Evolutionary conservation across 805 yeast species (phyloP).

Genomic region (Lachancea fermentati): DNA sequence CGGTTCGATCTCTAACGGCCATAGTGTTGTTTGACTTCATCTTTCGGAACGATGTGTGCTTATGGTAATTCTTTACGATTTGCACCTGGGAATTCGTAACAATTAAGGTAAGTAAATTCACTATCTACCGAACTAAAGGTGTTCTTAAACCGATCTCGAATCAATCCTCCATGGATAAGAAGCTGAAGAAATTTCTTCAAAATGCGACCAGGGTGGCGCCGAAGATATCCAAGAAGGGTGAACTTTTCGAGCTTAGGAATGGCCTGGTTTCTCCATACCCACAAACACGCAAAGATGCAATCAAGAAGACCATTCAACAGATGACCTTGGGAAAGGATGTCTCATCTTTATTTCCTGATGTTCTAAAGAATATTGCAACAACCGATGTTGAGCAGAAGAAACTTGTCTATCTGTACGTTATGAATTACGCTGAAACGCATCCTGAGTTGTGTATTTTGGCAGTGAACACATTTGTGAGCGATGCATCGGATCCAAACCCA

Average conservation of each 20-base stretch:
- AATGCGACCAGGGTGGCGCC: conserved; percentile 34
- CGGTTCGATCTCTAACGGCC: too few species aligned
- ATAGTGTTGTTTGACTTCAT: not conserved
- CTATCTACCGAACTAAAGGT: too few species aligned
- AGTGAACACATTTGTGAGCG: conserved; percentile 92
- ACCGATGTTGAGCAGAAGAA: conserved; percentile 95
- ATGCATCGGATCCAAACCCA: conserved; percentile 95
- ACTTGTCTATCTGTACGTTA: conserved; percentile 85
- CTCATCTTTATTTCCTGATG: conserved; percentile 90
- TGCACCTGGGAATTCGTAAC: not conserved
- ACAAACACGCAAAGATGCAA: conserved; percentile 91
- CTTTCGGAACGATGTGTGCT: not conserved
- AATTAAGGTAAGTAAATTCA: not conserved
- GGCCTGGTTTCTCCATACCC: conserved; percentile 95
- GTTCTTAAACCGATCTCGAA: too few species aligned
- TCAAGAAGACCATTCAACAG: conserved; percentile 93
- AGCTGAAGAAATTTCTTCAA: conserved; percentile 32
- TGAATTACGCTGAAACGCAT: conserved; percentile 95
- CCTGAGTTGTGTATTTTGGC: conserved; percentile 95
- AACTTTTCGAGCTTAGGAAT: conserved; percentile 82
- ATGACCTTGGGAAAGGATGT: conserved; percentile 99
- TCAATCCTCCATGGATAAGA: conserved; percentile 24
- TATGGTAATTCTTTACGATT: not conserved
- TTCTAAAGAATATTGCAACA: conserved; percentile 92
- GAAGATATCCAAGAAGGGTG: conserved; percentile 46